Evolutionary conservation across 768 basidiomycete genomes (phyloP).

Genomic region (Exidia glandulosa): DNA sequence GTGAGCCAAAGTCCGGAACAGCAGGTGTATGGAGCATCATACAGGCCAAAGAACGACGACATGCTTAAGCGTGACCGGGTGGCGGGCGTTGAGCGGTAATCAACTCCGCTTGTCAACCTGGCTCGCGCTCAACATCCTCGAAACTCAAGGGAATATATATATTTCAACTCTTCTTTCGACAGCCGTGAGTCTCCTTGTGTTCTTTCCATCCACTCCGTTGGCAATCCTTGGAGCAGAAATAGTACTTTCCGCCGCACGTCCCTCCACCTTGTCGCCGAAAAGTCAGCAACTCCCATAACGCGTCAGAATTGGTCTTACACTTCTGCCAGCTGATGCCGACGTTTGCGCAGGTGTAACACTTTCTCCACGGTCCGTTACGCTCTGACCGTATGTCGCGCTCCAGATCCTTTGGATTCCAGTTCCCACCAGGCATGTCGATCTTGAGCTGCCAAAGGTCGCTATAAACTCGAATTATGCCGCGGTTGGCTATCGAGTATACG

Average conservation of each 20-base stretch:
- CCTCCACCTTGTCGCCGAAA: not conserved
- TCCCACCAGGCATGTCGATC: constrained; percentile 25
- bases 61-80: too few species aligned
- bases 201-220: not conserved
- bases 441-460: constrained; percentile 30
- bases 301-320: constrained; percentile 13
- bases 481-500: constrained; percentile 17
- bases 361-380: constrained; percentile 29
- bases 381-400: constrained; percentile 28
- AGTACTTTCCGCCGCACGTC: not conserved
- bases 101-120: too few species aligned
- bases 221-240: not conserved
- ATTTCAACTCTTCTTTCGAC: not conserved
- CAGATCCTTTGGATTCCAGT: constrained; percentile 26
- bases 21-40: constrained; percentile 22
- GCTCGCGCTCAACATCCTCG: too few species aligned
- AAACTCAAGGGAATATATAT: not conserved
- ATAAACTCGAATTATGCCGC: constrained; percentile 19
- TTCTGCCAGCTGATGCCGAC: constrained; percentile 26
- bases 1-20: constrained; percentile 1
- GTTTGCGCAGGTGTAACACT: constrained; percentile 28
- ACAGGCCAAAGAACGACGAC: constrained; percentile 88
- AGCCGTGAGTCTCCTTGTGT: not conserved
- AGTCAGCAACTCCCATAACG: not conserved
- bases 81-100: too few species aligned